These are phyloP conservation scores for Colletotrichum acutatum DNA, from an alignment of 2,329 filamentous ascomycete genomes.

Conservation along the genomic window DNA sequence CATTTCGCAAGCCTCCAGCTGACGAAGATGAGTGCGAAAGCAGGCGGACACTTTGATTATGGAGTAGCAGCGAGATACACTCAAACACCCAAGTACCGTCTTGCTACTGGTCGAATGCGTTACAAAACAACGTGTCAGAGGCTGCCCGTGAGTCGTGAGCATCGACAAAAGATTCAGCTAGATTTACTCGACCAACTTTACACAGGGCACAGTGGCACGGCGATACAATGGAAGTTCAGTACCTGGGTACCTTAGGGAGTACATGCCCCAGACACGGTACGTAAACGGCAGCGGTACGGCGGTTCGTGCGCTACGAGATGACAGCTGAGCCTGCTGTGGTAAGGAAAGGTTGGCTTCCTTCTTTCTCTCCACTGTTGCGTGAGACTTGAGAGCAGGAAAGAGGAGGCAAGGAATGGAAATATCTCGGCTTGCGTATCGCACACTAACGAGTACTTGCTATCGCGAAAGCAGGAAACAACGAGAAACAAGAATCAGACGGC, in stretches of 20 bases:
- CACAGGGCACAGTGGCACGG: neutral
- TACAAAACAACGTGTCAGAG: neutral
- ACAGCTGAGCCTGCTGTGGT: conserved; percentile 3
- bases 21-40: neutral
- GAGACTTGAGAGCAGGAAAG: neutral
- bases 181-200: neutral
- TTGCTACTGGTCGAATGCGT: neutral
- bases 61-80: neutral
- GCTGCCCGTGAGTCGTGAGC: neutral
- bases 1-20: neutral
- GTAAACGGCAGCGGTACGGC: neutral
- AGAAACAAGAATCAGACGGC: conserved; percentile 3
- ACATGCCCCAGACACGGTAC: neutral
- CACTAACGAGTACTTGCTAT: neutral
- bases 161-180: neutral
- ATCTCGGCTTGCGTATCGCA: neutral
- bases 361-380: neutral
- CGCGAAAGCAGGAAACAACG: neutral
- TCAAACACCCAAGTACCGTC: neutral
- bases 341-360: neutral
- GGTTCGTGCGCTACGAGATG: neutral
- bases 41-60: neutral
- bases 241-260: no score
- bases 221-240: neutral
- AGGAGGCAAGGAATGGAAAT: neutral